Evolutionary conservation across 2,329 filamentous ascomycete genomes (phyloP).

Genomic region (Chalara sp.): DNA sequence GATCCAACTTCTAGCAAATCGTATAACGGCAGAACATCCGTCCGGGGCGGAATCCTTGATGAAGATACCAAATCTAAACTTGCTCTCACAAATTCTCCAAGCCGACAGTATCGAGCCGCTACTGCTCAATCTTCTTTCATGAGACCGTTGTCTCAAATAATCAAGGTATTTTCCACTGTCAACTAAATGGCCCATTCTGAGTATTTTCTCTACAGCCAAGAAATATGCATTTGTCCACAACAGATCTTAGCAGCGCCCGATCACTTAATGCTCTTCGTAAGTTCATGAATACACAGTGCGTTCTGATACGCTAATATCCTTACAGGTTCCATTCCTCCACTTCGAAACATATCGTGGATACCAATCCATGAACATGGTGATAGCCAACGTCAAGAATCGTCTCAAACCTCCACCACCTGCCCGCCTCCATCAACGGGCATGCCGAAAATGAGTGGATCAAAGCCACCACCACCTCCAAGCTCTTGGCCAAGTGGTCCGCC

Average conservation of each 20-base stretch:
- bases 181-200: no score
- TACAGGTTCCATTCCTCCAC: background rate
- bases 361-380: background rate
- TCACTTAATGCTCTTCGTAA: no score
- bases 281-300: no score
- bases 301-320: no score
- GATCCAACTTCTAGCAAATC: background rate
- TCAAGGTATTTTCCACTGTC: background rate
- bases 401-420: background rate
- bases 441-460: no score
- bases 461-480: no score
- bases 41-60: background rate
- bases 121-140: constrained; percentile 1
- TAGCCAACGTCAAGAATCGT: background rate
- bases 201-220: no score
- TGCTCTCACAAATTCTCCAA: background rate
- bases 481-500: no score
- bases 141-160: background rate
- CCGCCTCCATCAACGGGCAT: no score
- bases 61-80: background rate
- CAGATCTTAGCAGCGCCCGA: no score
- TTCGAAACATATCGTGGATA: background rate
- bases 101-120: background rate
- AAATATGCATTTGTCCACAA: no score
- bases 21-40: background rate